These are phyloP conservation scores for Neonectria magnoliae DNA, from an alignment of 2,329 filamentous ascomycete species.

Conservation along the genomic window DNA sequence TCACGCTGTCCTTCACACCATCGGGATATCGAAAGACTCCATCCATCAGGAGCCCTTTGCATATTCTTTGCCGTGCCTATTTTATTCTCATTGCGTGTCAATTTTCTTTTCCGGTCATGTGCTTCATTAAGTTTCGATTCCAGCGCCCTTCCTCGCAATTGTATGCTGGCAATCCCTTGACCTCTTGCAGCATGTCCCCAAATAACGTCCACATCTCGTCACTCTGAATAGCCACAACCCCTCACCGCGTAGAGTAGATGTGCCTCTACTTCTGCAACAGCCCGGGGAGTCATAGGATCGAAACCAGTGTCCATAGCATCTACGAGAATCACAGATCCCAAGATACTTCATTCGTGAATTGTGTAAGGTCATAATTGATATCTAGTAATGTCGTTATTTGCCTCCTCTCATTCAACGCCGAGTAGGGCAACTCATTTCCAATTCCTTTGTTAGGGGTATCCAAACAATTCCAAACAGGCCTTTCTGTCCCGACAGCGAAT, in stretches of 20 bases:
- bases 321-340: neutral
- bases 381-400: conserved; percentile 39
- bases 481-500: conserved; percentile 34
- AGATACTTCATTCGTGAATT: neutral
- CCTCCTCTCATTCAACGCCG: conserved; percentile 42
- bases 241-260: neutral
- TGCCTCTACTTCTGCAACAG: neutral
- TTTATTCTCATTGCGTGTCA: neutral
- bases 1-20: conserved; percentile 34
- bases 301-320: neutral
- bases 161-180: too few species aligned
- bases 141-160: neutral
- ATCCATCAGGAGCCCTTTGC: conserved; percentile 7
- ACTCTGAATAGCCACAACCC: neutral
- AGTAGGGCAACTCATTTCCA: conserved; percentile 39
- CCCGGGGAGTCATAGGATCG: neutral
- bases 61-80: neutral
- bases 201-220: neutral
- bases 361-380: conserved; percentile 41
- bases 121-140: neutral
- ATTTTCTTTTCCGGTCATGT: neutral
- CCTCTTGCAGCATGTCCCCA: neutral
- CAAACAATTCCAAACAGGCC: conserved; percentile 41
- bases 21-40: conserved; percentile 22
- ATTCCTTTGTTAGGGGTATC: conserved; percentile 48